Evolutionary conservation across 768 basidiomycete species (phyloP), one percentile per base, ranked within the genome.

Genomic region (Dictyophora rubrovolvata): DNA sequence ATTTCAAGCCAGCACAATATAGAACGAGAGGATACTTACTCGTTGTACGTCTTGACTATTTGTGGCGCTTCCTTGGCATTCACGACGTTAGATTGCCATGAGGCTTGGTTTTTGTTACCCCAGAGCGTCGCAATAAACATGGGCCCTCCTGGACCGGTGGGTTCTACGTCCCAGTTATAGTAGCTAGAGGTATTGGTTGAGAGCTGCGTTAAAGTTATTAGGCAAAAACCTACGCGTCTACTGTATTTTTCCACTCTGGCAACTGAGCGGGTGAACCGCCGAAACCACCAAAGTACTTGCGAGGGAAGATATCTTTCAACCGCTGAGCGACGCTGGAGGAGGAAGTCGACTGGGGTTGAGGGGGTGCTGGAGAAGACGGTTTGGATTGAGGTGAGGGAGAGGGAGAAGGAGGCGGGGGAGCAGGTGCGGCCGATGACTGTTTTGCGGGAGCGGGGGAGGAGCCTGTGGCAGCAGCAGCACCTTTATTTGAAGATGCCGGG

Each of bases 231-330:
- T n/a, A 33, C 28, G 28, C 46, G 47, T 22, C 47, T 5, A 48
- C n/a, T n/a, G n/a, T 16, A 22, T 22, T 1, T 48, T 17, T 5
- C 55, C 55, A 49, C 28, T 56, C 18, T 36, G 1, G 33, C 34
- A 50, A 48, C 17, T 49, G 47, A 33, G 37, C 17, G 53, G 52
- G 23, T 60, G 46, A 54, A 36, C 59, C 33, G 28, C 60, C 53
- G 56, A 52, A 91, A 92, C 93, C 33, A 77, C 80, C 70, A 89
- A 89, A 37, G 84, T 53, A 12, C 78, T 78, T 54, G 9, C n/a
- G 53, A 55, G 55, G 49, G 33, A 48, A 51, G 14, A 55, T n/a
- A 22, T 54, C 52, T 1, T 33, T 18, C 23, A 48, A 20, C 35
- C 48, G 17, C n/a, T 50, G n/a, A 34, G 35, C n/a, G 11, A 18